Evolutionary conservation across 345 rosid genomes (phyloP), one percentile per base, ranked within the genome.

Genomic region (Camelina sativa): DNA sequence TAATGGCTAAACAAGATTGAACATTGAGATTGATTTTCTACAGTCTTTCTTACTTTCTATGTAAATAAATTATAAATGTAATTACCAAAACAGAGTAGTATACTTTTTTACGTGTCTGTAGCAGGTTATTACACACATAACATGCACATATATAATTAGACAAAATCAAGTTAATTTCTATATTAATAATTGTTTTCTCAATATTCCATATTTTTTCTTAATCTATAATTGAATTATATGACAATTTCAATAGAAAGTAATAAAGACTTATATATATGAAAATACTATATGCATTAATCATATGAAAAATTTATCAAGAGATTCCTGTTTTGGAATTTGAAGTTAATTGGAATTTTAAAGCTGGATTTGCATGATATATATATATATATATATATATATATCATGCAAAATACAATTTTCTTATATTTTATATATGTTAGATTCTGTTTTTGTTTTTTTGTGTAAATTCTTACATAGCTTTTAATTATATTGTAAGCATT

Each of bases 1-100:
- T 15, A 46, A 46, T 46, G 51, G 51, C 51, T 15, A n/a, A 46
- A 46, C 51, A n/a, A 46, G 51, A 46, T 46, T 46, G 51, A 46
- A n/a, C 1, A 15, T n/a, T 46, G 51, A n/a, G 51, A 46, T n/a
- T 57, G 22, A 57, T 9, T 57, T 57, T 16, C 23, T 16, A 9
- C 6, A 57, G 11, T 23, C 8, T 62, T 37, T 9, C 41, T 37
- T 37, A 37, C 41, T 37, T 20, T 20, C 5, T 43, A 22, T 13
- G 1, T 23, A 23, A 23, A 23, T 13, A 22, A 23, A 4, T 35
- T 38, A 61, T 12, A 1, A 20, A 61, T 20, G 17, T 38, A 19
- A 6, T 61, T 35, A 1, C 20, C 8, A 3, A 25, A 15, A 7
- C 19, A 56, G 32, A 30, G 3, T 28, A 13, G 38, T 28, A 32